Conservation (phyloP, 495 filamentous ascomycete species). For the Penicillium coffeae region DNA sequence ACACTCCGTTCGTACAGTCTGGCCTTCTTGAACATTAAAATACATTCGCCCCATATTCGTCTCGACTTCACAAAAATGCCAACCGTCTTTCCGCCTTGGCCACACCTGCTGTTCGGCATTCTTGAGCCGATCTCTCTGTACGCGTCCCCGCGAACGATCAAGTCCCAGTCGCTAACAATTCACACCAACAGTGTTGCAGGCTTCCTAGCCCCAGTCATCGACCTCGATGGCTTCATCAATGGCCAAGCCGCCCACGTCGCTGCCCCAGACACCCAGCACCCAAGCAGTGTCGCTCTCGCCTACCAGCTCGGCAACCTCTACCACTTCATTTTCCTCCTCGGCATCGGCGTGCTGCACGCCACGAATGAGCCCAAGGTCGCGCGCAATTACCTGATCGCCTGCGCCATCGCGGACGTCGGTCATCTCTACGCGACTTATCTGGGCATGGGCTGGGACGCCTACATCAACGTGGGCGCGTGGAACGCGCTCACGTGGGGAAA, state of each 20-base stretch:
- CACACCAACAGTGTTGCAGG: conserved; percentile 52
- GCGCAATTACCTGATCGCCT: conserved; percentile 61
- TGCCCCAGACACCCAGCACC: conserved; percentile 26
- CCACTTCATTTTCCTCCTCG: conserved; percentile 59
- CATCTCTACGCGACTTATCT: conserved; percentile 62
- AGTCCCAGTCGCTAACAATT: not conserved
- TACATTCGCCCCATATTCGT: not conserved
- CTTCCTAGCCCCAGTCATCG: conserved; percentile 49
- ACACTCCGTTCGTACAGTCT: no score
- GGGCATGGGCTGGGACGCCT: conserved; percentile 52
- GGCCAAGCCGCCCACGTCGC: conserved; percentile 50
- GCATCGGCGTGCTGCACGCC: conserved; percentile 54
- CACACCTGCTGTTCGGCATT: conserved; percentile 44
- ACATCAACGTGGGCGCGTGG: conserved; percentile 56
- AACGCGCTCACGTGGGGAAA: conserved; percentile 73
- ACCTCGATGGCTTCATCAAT: conserved; percentile 55
- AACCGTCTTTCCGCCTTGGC: conserved; percentile 41
- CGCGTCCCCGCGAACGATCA: conserved; percentile 16
- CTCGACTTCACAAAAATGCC: conserved; percentile 22
- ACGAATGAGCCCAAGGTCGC: conserved; percentile 63
- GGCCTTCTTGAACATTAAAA: no score
- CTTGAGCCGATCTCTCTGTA: conserved; percentile 69
- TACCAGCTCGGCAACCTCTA: conserved; percentile 68
- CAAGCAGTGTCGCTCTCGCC: conserved; percentile 47
- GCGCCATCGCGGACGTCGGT: conserved; percentile 64